These are phyloP conservation scores for Penicillium vulpinum DNA, from an alignment of 2,329 filamentous ascomycete species.

Conservation along the genomic window DNA sequence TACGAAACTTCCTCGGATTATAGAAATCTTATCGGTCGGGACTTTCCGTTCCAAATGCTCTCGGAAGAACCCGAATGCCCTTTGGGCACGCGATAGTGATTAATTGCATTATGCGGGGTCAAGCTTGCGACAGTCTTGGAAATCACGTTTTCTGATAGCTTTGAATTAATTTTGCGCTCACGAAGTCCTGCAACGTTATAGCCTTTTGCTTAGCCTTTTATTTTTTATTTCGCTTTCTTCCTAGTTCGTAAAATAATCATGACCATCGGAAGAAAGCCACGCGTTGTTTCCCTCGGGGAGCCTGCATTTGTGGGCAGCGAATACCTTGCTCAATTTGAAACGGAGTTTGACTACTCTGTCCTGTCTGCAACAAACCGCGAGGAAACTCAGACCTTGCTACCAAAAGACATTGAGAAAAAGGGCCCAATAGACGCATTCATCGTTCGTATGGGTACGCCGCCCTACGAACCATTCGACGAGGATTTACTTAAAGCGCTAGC, in stretches of 20 bases:
- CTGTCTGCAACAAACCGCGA: slow-evolving; percentile 41
- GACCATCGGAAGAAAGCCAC: slow-evolving; percentile 32
- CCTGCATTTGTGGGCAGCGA: slow-evolving; percentile 43
- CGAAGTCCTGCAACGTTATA: neutral
- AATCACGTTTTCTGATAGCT: too few relatives aligned
- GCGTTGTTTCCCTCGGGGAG: slow-evolving; percentile 46
- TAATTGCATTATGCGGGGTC: neutral
- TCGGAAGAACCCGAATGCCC: neutral
- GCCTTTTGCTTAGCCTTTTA: neutral
- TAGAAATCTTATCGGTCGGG: too few relatives aligned
- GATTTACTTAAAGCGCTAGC: slow-evolving; percentile 44
- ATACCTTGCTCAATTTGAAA: slow-evolving; percentile 43
- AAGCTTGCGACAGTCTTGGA: too few relatives aligned
- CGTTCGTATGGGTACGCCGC: slow-evolving; percentile 52
- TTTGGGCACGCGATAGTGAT: neutral
- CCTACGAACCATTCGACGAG: slow-evolving; percentile 53
- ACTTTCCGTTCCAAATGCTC: neutral
- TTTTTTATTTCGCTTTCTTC: neutral
- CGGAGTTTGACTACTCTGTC: slow-evolving; percentile 44
- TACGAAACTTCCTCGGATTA: too few relatives aligned
- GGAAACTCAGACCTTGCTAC: slow-evolving; percentile 40
- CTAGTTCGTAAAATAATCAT: neutral
- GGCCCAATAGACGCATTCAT: slow-evolving; percentile 52
- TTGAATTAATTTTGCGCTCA: neutral
- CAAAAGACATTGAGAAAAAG: slow-evolving; percentile 33